These are phyloP conservation scores for Monosporascus sp. DNA, from an alignment of 2,329 filamentous ascomycete genomes.

Conservation along the genomic window DNA sequence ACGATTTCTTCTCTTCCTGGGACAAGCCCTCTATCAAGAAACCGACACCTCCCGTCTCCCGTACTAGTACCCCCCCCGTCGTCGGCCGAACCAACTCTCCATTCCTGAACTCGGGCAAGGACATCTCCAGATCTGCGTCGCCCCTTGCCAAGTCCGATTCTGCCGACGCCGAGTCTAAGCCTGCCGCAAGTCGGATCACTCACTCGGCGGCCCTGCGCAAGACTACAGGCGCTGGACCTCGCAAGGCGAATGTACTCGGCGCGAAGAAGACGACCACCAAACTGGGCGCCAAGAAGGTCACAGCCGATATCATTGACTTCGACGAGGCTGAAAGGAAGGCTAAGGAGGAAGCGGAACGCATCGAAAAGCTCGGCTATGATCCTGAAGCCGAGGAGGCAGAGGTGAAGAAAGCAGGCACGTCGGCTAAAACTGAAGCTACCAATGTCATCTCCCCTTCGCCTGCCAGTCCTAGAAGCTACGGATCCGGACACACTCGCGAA, in stretches of 20 bases:
- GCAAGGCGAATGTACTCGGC: slow-evolving; percentile 80
- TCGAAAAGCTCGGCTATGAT: slow-evolving; percentile 92
- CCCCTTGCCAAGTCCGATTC: slow-evolving; percentile 64
- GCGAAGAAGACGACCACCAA: slow-evolving; percentile 76
- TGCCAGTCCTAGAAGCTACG: slow-evolving; percentile 63
- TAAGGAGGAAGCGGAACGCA: slow-evolving; percentile 93
- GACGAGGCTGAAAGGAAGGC: slow-evolving; percentile 96
- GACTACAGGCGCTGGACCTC: slow-evolving; percentile 58
- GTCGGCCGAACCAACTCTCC: slow-evolving; percentile 82
- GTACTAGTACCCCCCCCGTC: slow-evolving; percentile 79
- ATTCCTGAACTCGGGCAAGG: slow-evolving; percentile 75
- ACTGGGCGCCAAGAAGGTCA: slow-evolving; percentile 89
- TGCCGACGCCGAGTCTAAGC: slow-evolving; percentile 45
- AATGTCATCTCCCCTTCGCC: slow-evolving; percentile 70
- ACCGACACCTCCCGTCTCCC: slow-evolving; percentile 86
- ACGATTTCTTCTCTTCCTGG: slow-evolving; percentile 99
- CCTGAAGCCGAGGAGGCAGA: slow-evolving; percentile 71
- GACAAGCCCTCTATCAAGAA: slow-evolving; percentile 97
- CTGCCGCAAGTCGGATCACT: slow-evolving; percentile 65
- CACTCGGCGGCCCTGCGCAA: slow-evolving; percentile 81
- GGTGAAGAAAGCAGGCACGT: slow-evolving; percentile 33
- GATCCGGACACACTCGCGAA: slow-evolving; percentile 53
- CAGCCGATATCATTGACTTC: slow-evolving; percentile 79
- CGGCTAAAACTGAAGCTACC: slow-evolving; percentile 42
- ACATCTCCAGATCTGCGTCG: slow-evolving; percentile 71